Evolutionary conservation across 2,329 filamentous ascomycete species (phyloP).

Genomic region (Blastomyces gilchristii): DNA sequence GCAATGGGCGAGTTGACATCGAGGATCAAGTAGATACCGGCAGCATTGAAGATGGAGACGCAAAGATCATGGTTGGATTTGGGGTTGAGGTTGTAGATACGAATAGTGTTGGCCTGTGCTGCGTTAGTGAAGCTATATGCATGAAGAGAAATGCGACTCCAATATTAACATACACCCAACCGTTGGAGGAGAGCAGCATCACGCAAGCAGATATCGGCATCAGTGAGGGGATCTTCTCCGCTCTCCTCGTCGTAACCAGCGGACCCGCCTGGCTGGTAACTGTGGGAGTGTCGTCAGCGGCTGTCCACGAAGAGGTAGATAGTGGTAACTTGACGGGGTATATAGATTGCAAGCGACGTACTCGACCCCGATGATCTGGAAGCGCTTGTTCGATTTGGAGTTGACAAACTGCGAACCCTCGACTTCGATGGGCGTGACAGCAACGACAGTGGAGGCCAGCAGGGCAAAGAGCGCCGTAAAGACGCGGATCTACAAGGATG

Average conservation of each 20-base stretch:
- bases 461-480: slow-evolving; percentile 34
- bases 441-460: slow-evolving; percentile 36
- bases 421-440: slow-evolving; percentile 48
- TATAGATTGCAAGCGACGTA: slow-evolving; percentile 24
- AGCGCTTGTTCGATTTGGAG: slow-evolving; percentile 46
- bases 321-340: neutral
- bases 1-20: slow-evolving; percentile 54
- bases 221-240: slow-evolving; percentile 46
- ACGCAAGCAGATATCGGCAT: slow-evolving; percentile 48
- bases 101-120: slow-evolving; percentile 49
- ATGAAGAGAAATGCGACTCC: neutral
- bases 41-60: slow-evolving; percentile 54
- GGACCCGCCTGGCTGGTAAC: slow-evolving; percentile 54
- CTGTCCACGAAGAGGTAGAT: neutral
- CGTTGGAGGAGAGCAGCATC: slow-evolving; percentile 55
- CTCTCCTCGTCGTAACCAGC: slow-evolving; percentile 44
- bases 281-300: slow-evolving; percentile 22
- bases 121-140: slow-evolving; percentile 5
- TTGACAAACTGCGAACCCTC: slow-evolving; percentile 53
- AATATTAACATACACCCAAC: slow-evolving; percentile 41
- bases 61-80: slow-evolving; percentile 51
- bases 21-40: slow-evolving; percentile 56
- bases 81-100: slow-evolving; percentile 54
- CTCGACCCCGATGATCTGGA: slow-evolving; percentile 55
- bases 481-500: slow-evolving; percentile 13